These are phyloP conservation scores for Aspergillus affinis DNA, from an alignment of 495 filamentous ascomycete genomes.

Conservation along the genomic window DNA sequence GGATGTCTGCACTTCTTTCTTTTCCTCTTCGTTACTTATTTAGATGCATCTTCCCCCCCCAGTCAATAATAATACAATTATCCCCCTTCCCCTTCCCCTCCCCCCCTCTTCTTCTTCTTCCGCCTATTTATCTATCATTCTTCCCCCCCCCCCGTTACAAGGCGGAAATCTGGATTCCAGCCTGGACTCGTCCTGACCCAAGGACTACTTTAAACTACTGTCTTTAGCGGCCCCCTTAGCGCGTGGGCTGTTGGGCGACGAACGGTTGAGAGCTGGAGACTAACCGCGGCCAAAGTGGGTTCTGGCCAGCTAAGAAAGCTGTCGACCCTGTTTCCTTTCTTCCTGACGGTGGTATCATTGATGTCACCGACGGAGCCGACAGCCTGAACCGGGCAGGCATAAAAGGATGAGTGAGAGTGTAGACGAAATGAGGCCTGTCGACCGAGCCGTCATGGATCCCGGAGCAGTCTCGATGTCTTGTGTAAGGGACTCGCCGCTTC, in stretches of 20 bases:
- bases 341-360: not conserved
- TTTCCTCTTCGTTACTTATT: no score
- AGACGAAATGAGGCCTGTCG: not conserved
- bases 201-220: conserved; percentile 11
- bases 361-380: not conserved
- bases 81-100: no score
- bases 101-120: not conserved
- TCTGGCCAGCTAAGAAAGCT: conserved; percentile 5
- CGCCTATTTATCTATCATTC: not conserved
- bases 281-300: conserved; percentile 9
- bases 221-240: conserved; percentile 15
- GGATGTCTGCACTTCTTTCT: no score
- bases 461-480: not conserved
- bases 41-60: not conserved
- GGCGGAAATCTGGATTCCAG: conserved; percentile 1
- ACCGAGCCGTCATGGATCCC: not conserved
- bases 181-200: conserved; percentile 14
- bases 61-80: no score
- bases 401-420: not conserved
- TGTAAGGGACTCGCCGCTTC: not conserved
- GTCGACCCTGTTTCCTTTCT: not conserved
- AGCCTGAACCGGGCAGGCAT: not conserved
- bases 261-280: conserved; percentile 14
- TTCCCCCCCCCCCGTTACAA: not conserved
- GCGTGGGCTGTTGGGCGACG: conserved; percentile 15